Conservation (phyloP, 139 green algal genomes). For the Picochlorum sp. region DNA sequence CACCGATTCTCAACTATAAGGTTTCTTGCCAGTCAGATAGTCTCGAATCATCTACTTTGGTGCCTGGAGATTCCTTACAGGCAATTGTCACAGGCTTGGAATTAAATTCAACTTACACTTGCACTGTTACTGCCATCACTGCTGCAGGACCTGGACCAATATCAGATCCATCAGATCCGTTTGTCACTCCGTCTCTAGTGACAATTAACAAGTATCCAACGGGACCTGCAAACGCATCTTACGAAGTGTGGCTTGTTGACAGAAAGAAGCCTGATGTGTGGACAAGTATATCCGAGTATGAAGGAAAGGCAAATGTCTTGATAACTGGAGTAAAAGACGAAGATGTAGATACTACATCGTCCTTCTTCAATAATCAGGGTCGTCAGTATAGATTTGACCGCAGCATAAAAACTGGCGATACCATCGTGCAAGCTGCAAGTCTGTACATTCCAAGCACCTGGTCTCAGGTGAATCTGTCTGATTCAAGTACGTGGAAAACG, state of each 20-base stretch:
- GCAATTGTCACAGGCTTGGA: background rate
- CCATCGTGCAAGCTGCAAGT: background rate
- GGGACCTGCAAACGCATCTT: background rate
- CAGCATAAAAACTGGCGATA: background rate
- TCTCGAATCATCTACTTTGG: background rate
- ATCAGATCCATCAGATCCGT: background rate
- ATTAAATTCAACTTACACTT: background rate
- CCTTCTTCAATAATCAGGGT: background rate
- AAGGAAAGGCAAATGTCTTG: constrained; percentile 5
- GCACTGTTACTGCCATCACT: constrained; percentile 2
- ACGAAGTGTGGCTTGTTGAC: constrained; percentile 1
- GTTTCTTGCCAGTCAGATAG: background rate
- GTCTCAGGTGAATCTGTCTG: background rate
- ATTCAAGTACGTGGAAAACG: constrained; percentile 3
- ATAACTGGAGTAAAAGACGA: background rate
- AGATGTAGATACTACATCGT: constrained; percentile 2
- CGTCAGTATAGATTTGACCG: background rate
- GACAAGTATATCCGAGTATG: background rate
- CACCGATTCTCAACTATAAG: background rate
- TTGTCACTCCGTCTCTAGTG: background rate
- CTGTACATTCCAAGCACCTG: constrained; percentile 2
- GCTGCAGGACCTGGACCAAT: background rate
- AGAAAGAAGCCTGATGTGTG: background rate
- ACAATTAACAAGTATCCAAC: background rate
- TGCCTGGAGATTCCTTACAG: background rate